Evolutionary conservation across 1,284 basidiomycete species (phyloP).

Genomic region (Cutaneotrichosporon cutaneum): DNA sequence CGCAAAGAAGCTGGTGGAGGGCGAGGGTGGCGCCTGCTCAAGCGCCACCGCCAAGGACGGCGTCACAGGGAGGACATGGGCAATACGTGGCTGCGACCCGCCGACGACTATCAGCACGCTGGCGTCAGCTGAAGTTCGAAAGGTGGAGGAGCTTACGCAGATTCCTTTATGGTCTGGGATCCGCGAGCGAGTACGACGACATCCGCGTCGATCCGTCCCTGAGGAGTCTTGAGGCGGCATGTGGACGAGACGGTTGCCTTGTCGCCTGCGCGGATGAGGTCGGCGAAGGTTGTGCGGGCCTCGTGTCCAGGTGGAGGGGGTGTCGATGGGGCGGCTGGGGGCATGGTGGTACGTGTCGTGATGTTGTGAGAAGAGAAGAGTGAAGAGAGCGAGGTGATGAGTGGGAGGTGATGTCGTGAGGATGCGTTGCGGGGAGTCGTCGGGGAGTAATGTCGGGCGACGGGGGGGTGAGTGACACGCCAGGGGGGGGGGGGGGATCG

Average conservation of each 20-base stretch:
- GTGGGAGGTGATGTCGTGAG: background rate
- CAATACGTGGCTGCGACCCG: slow-evolving; percentile 19
- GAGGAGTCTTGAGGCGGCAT: slow-evolving; percentile 29
- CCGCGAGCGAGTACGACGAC: slow-evolving; percentile 24
- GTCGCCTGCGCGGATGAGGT: slow-evolving; percentile 32
- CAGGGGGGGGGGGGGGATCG: background rate
- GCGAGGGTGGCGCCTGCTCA: slow-evolving; percentile 46
- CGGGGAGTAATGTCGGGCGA: background rate
- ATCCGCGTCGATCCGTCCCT: slow-evolving; percentile 29
- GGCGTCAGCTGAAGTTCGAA: background rate
- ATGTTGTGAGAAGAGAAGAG: background rate
- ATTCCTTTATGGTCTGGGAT: background rate
- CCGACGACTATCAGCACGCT: slow-evolving; percentile 36
- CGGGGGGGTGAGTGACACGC: background rate
- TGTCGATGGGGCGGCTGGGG: background rate
- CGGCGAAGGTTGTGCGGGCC: background rate
- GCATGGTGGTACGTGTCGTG: background rate
- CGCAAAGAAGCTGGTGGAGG: slow-evolving; percentile 46
- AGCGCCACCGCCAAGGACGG: slow-evolving; percentile 31
- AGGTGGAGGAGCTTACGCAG: slow-evolving; percentile 1
- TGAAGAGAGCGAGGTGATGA: background rate
- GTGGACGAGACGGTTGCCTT: slow-evolving; percentile 21
- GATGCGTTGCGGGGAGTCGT: background rate
- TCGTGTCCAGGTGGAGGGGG: background rate
- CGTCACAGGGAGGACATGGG: slow-evolving; percentile 35